Evolutionary conservation across 1,284 basidiomycete genomes (phyloP).

Genomic region (Moesziomyces parantarcticus): DNA sequence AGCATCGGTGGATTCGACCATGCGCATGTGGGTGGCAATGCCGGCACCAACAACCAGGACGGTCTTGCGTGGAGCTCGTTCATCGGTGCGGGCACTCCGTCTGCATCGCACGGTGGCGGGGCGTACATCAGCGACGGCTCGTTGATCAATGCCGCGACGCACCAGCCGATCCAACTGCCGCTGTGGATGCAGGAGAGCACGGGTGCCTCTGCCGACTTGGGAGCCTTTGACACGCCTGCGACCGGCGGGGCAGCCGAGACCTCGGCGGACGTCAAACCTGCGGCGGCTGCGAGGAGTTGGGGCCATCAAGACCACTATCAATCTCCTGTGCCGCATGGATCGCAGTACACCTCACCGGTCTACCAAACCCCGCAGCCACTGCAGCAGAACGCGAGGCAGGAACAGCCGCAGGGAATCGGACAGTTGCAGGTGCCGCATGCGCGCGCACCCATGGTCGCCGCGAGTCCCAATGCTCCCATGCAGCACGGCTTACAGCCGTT

Average conservation of each 20-base stretch:
- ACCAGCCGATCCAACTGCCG: constrained; percentile 45
- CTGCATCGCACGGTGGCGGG: constrained; percentile 13
- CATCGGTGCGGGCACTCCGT: constrained; percentile 21
- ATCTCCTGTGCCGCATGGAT: constrained; percentile 28
- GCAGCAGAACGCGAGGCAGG: neutral
- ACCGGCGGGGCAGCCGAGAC: neutral
- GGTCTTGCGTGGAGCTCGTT: constrained; percentile 28
- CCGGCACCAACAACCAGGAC: constrained; percentile 1
- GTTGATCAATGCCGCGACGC: neutral
- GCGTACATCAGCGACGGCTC: constrained; percentile 7
- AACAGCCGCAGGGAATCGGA: neutral
- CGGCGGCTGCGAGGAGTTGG: constrained; percentile 18
- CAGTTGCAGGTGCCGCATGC: constrained; percentile 8
- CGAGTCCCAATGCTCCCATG: neutral
- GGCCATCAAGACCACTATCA: constrained; percentile 41
- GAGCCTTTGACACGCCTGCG: constrained; percentile 11
- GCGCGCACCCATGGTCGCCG: constrained; percentile 9
- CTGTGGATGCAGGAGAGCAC: constrained; percentile 52
- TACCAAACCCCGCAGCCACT: constrained; percentile 15
- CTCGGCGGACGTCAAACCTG: constrained; percentile 6
- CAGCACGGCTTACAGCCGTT: constrained; percentile 1
- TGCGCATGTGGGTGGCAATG: neutral
- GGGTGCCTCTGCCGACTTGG: constrained; percentile 15
- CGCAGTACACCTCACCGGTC: constrained; percentile 18
- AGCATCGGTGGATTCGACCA: constrained; percentile 29